Evolutionary conservation across 768 basidiomycete genomes (phyloP).

Genomic region (Goffeauzyma gilvescens): DNA sequence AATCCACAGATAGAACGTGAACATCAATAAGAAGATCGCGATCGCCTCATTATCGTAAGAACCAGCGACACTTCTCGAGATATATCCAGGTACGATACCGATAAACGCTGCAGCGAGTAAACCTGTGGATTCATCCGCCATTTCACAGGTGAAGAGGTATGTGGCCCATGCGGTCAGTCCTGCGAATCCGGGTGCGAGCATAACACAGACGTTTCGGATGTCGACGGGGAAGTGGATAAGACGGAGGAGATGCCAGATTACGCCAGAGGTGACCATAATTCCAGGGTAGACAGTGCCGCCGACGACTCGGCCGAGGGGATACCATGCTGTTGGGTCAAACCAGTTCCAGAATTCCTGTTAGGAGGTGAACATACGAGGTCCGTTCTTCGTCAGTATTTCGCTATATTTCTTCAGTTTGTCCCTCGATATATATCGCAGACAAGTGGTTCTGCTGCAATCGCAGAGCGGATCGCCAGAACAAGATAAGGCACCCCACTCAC

Average conservation of each 20-base stretch:
- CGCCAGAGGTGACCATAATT: conserved; percentile 90
- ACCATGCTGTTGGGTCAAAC: conserved; percentile 99
- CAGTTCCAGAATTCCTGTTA: conserved; percentile 97
- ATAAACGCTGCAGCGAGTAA: conserved; percentile 96
- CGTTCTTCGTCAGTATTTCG: background rate
- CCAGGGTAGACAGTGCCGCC: conserved; percentile 98
- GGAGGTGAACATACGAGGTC: background rate
- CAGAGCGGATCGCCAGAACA: background rate
- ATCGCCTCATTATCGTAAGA: conserved; percentile 99
- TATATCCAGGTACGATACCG: conserved; percentile 93
- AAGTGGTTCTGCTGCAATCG: too few species aligned
- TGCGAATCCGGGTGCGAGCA: conserved; percentile 90
- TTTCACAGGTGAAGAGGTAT: conserved; percentile 89
- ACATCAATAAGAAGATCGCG: conserved; percentile 98
- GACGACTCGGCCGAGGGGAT: conserved; percentile 91
- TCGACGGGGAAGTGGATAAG: conserved; percentile 85
- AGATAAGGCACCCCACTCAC: too few species aligned
- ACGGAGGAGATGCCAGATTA: conserved; percentile 83
- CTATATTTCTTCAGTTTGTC: background rate
- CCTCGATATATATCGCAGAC: background rate
- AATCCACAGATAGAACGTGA: conserved; percentile 95
- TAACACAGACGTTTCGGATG: conserved; percentile 87
- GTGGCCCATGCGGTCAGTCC: conserved; percentile 93
- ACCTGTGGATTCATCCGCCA: conserved; percentile 87
- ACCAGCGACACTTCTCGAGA: conserved; percentile 94